A percentile compares a stretch with the other conserved stretches of the same genome.
These are phyloP conservation scores for Ascocoryne sarcoides DNA, from an alignment of 2,329 filamentous ascomycete species.

Conservation along the genomic window DNA sequence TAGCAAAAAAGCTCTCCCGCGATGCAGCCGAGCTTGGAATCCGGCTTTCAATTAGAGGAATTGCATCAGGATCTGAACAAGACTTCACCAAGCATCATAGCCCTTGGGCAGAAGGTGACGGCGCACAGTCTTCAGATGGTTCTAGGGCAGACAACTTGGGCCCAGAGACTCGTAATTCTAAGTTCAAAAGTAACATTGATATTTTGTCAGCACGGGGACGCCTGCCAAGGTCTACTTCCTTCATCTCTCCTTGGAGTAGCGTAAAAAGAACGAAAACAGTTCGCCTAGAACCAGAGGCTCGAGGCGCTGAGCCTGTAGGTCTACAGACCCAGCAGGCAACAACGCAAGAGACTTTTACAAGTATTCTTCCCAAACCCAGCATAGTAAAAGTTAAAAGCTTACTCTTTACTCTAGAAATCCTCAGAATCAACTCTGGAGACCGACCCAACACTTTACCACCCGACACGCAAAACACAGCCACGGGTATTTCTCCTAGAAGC, in stretches of 20 bases:
- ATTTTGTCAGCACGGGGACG: too few species aligned
- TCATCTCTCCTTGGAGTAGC: too few species aligned
- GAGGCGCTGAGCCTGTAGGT: too few species aligned
- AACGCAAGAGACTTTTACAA: too few species aligned
- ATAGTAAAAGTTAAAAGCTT: too few species aligned
- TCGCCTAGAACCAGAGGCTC: too few species aligned
- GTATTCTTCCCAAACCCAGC: too few species aligned
- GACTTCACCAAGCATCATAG: background rate
- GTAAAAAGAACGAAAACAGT: too few species aligned
- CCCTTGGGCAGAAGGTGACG: background rate
- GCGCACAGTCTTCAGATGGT: background rate
- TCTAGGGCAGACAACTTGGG: background rate
- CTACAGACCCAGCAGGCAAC: too few species aligned
- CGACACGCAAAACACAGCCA: background rate
- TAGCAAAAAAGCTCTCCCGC: background rate
- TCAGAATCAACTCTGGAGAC: too few species aligned
- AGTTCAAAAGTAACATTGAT: too few species aligned
- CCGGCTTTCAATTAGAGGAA: background rate
- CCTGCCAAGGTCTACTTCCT: background rate
- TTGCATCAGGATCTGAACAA: background rate
- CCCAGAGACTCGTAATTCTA: conserved; percentile 1
- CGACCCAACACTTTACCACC: conserved; percentile 2
- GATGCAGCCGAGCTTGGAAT: background rate
- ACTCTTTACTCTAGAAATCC: too few species aligned
- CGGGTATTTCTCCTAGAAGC: conserved; percentile 7